Base-by-base conservation (phyloP, 371 early-diverging fungal genomes). In the Mortierella sp. region DNA sequence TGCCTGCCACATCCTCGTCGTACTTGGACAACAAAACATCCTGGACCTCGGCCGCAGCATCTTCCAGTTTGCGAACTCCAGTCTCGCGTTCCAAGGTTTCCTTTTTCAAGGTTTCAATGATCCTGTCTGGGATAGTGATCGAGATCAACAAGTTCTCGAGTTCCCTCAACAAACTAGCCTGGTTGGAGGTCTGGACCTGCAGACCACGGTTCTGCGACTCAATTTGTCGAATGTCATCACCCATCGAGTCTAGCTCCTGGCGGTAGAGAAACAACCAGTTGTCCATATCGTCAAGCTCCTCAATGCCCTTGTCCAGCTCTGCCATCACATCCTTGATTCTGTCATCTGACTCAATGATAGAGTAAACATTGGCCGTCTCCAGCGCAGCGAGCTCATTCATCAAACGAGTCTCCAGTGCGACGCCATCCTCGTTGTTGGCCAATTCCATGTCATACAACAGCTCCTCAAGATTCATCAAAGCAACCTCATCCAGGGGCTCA, bases 181-280 rank as follows among this genome's bases (percentile, higher is more conserved):
- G 98, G 83, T 98, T 98, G 28, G 90, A 89, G 13, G 96, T 95
- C 64, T 96, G 93, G 31, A 96, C 92, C 87, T 98, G 98, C 79
- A 98, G 92, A 46, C 93, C 95, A 73, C 97, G 95, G 88, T 98
- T 98, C 82, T 95, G 94, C 19, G 95, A 90, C 89, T 98, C 97
- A 75, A 98, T 98, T 78, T 97, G 96, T 88, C 95, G 96, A 73
- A 98, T 97, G 88, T 98, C 98, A 87, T 97, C 96, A 40, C 97
- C 98, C 96, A 98, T 98, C 72, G 93, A 96, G 80, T 97, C 96
- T 48, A 98, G 90, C 82, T 97, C 95, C n/a, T 93, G 91, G 26
- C 95, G 95, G 87, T 97, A 98, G 50, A 95, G 91, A 21, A 90
- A 87, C 43, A 98, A 88, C 97, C 97, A 97, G 46, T 91, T 93